A percentile compares a stretch with the other conserved stretches of the same genome.
phyloP scores from a whole-genome alignment of 1,284 basidiomycete species.

The Trichosporon sp. region DNA sequence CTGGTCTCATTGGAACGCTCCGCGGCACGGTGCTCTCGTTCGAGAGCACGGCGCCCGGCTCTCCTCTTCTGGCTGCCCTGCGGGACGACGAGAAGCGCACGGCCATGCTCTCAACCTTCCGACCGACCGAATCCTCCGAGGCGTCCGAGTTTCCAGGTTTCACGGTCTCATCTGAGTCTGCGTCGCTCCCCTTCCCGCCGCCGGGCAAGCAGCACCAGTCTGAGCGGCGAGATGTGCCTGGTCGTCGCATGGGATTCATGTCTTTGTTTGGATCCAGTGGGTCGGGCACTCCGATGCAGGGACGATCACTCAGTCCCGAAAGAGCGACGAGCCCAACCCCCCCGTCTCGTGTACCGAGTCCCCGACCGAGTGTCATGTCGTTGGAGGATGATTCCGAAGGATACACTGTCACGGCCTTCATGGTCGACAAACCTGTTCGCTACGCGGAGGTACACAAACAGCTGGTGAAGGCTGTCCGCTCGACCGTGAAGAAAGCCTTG shows the following conservation, averaged over 20 bases:
- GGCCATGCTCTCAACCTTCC: conserved; percentile 41
- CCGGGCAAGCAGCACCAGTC: conserved; percentile 37
- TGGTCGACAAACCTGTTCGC: conserved; percentile 48
- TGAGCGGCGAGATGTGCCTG: background rate
- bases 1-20: conserved; percentile 73
- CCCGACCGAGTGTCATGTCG: conserved; percentile 43
- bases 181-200: conserved; percentile 69
- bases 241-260: conserved; percentile 39
- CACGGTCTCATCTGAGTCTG: conserved; percentile 60
- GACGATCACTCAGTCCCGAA: conserved; percentile 24
- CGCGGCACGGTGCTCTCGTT: conserved; percentile 32
- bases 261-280: conserved; percentile 46
- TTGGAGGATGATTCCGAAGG: conserved; percentile 43
- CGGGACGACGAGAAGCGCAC: conserved; percentile 62
- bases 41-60: conserved; percentile 58
- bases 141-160: conserved; percentile 63
- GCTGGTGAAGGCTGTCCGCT: conserved; percentile 64
- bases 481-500: conserved; percentile 64
- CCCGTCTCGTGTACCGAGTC: conserved; percentile 35
- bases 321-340: conserved; percentile 55
- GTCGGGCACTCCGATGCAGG: background rate
- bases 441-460: conserved; percentile 63
- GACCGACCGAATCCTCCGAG: conserved; percentile 44
- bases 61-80: conserved; percentile 66
- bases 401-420: conserved; percentile 51